phyloP scores from a whole-genome alignment of 2,329 filamentous ascomycete species.

The Penicillium sp. region DNA sequence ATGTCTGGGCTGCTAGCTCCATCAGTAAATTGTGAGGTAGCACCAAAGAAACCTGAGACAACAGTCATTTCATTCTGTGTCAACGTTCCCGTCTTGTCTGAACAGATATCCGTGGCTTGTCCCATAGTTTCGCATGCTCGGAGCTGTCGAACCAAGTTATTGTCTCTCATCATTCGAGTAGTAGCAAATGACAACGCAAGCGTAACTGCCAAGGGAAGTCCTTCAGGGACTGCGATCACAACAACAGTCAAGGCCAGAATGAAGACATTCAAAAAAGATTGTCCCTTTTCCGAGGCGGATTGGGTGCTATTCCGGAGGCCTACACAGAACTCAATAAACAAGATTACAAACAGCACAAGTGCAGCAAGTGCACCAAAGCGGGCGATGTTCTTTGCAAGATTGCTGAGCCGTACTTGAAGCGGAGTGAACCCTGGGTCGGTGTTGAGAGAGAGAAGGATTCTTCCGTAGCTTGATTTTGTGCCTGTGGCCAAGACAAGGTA shows the following conservation, averaged over 20 bases:
- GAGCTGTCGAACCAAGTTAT: slow-evolving; percentile 64
- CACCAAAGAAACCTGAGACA: slow-evolving; percentile 59
- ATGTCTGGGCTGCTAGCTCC: neutral
- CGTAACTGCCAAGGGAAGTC: slow-evolving; percentile 64
- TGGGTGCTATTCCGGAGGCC: slow-evolving; percentile 59
- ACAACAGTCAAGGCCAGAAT: slow-evolving; percentile 66
- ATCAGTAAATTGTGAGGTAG: slow-evolving; percentile 7
- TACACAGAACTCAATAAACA: slow-evolving; percentile 74
- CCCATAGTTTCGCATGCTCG: slow-evolving; percentile 72
- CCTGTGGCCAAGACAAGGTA: slow-evolving; percentile 64
- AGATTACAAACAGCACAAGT: slow-evolving; percentile 69
- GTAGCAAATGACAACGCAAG: slow-evolving; percentile 65
- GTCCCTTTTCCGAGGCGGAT: slow-evolving; percentile 39
- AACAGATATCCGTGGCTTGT: slow-evolving; percentile 67
- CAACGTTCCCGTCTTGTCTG: slow-evolving; percentile 66
- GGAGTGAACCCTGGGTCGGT: slow-evolving; percentile 65
- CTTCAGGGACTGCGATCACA: slow-evolving; percentile 66
- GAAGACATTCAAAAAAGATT: slow-evolving; percentile 61
- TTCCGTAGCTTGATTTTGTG: slow-evolving; percentile 60
- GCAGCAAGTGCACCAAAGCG: slow-evolving; percentile 56
- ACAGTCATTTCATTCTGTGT: slow-evolving; percentile 67
- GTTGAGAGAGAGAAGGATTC: slow-evolving; percentile 61
- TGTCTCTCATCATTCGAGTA: slow-evolving; percentile 64
- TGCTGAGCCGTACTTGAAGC: slow-evolving; percentile 64
- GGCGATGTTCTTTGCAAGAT: slow-evolving; percentile 64